Conservation (phyloP, 2,329 filamentous ascomycete species). For the Beauveria medogensis region DNA sequence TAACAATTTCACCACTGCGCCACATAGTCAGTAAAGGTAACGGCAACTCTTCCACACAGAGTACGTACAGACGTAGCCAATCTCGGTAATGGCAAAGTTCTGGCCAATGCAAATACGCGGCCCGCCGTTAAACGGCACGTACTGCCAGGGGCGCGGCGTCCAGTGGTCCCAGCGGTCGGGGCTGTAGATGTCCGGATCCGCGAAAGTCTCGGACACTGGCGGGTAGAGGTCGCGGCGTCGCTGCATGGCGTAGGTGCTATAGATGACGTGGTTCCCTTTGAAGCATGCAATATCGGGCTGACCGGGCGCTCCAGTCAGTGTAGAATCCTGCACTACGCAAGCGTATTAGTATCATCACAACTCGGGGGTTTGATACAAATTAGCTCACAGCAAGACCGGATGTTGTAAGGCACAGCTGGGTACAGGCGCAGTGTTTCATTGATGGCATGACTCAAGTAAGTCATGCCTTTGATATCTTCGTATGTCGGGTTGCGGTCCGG, state of each 20-base stretch:
- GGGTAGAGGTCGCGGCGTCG: conserved; percentile 57
- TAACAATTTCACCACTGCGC: conserved; percentile 40
- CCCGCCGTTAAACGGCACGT: conserved; percentile 68
- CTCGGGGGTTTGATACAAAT: too few relatives aligned
- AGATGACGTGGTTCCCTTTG: conserved; percentile 58
- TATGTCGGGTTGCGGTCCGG: conserved; percentile 58
- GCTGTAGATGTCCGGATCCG: conserved; percentile 43
- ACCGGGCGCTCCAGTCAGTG: conserved; percentile 63
- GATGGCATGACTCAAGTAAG: conserved; percentile 65
- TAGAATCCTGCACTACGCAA: conserved; percentile 29
- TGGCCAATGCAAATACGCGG: conserved; percentile 70
- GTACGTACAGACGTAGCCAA: conserved; percentile 24
- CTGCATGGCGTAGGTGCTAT: conserved; percentile 66
- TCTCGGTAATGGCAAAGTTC: conserved; percentile 75
- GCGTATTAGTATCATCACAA: background rate
- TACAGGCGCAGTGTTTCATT: conserved; percentile 74
- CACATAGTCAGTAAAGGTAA: background rate
- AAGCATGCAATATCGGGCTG: conserved; percentile 56
- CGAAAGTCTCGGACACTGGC: conserved; percentile 34
- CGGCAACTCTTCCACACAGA: background rate
- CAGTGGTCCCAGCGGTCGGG: conserved; percentile 60
- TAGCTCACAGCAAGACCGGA: conserved; percentile 62
- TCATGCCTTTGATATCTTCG: conserved; percentile 77
- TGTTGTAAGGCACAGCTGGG: conserved; percentile 72
- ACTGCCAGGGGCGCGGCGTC: conserved; percentile 61